Evolutionary conservation across 345 rosid genomes (phyloP), one percentile per base, ranked within the genome.

Genomic region (Jatropha curcas): DNA sequence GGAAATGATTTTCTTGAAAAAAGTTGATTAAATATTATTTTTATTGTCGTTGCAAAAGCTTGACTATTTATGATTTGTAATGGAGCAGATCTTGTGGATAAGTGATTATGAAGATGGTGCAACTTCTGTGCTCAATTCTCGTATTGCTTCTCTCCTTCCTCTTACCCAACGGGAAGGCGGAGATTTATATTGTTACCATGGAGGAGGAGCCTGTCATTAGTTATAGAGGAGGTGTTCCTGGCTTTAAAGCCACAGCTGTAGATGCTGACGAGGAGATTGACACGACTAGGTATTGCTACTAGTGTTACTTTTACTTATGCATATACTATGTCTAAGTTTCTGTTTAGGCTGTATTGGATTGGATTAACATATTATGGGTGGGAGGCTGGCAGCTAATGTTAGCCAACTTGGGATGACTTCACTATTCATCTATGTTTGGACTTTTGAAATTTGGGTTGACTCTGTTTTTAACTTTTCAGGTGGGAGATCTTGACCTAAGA

Each of bases 171-270:
- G 89, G 69, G 71, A 82, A 72, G 60, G 87, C 96, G 17, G 97
- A 96, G 77, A 80, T 91, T 80, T 96, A 91, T 81, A 85, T 96
- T 20, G 97, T 89, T 65, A 90, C 87, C 5, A 73, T 96, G 75
- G 97, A 91, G 65, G 99, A 94, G 75, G 99, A 96, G 78, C 98
- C 99, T 60, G 83, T 91, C 57, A 78, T 91, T 70, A 91, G 94
- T 83, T 96, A 96, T 37, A 78, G 45, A 76, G 99, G 99, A 68
- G 97, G 96, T 37, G 84, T 86, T 43, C 88, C 90, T 70, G 99
- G 98, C 67, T 90, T 90, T 75, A 93, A 86, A 85, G 94, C 99
- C 62, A 93, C 97, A 28, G 96, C 94, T 10, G 86, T 91, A 12
- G 93, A 93, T 68, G 86, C 97, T 25, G 95, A 88, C 79, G 98